A percentile compares a stretch with the other conserved stretches of the same genome.
Conservation (phyloP, 1,284 basidiomycete species). For the Agaricales sp. region DNA sequence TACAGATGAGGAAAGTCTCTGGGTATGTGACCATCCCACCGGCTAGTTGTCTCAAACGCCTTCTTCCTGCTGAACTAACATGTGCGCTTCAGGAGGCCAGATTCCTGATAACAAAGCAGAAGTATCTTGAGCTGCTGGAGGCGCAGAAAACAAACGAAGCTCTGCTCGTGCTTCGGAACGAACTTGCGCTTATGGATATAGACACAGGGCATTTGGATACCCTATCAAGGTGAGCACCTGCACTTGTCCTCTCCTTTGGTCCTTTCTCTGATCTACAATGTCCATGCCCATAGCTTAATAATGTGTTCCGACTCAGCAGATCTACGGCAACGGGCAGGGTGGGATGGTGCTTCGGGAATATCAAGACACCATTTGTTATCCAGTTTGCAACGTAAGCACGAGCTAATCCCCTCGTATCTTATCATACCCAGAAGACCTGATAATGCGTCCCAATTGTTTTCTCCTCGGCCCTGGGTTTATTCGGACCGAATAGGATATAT, state of each 20-base stretch:
- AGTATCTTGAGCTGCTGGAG: slow-evolving; percentile 94
- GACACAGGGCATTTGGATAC: slow-evolving; percentile 75
- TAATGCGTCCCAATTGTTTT: too few relatives aligned
- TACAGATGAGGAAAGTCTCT: slow-evolving; percentile 50
- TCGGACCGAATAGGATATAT: slow-evolving; percentile 83
- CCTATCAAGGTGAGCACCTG: slow-evolving; percentile 62
- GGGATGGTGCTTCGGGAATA: slow-evolving; percentile 81
- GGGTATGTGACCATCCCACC: slow-evolving; percentile 33
- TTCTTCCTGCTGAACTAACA: slow-evolving; percentile 14
- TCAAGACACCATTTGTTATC: slow-evolving; percentile 74
- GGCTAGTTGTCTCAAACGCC: slow-evolving; percentile 6
- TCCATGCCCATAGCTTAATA: slow-evolving; percentile 52
- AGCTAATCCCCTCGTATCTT: slow-evolving; percentile 2
- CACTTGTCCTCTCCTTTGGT: background rate
- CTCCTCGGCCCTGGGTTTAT: too few relatives aligned
- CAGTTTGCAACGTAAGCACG: slow-evolving; percentile 69
- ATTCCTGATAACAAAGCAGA: slow-evolving; percentile 89
- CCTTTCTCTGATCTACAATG: background rate
- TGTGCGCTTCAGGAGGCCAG: slow-evolving; percentile 52
- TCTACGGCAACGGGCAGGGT: slow-evolving; percentile 69
- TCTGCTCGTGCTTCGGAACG: slow-evolving; percentile 76
- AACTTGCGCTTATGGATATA: slow-evolving; percentile 72
- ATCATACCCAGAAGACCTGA: too few relatives aligned
- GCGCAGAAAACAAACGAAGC: slow-evolving; percentile 74
- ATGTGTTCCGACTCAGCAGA: slow-evolving; percentile 87